Percentiles rank a stretch among this genome's conserved stretches.
Conservation (phyloP, 2,329 filamentous ascomycete genomes). For the Sporothrix schenckii region DNA sequence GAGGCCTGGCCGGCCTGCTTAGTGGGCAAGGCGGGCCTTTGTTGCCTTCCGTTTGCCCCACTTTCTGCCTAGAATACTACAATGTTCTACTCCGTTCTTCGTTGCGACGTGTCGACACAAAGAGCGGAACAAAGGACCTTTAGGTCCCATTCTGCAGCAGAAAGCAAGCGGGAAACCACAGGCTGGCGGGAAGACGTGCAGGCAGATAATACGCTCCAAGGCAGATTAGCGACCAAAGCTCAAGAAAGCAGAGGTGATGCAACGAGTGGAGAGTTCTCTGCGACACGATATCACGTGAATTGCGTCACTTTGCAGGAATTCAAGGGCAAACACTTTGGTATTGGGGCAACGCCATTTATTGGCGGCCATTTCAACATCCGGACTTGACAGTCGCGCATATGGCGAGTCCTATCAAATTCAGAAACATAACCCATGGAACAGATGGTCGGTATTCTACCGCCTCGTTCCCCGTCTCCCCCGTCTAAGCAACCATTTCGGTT, state of each 20-base stretch:
- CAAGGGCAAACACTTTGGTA: slow-evolving; percentile 28
- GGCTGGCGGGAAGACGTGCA: background rate
- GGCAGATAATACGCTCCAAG: slow-evolving; percentile 5
- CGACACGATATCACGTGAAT: background rate
- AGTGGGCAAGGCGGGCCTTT: slow-evolving; percentile 17
- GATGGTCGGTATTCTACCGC: background rate
- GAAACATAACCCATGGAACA: background rate
- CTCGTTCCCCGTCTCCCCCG: background rate
- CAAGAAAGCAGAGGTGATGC: background rate
- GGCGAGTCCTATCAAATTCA: slow-evolving; percentile 19
- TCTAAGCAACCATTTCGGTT: slow-evolving; percentile 17
- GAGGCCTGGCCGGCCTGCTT: slow-evolving; percentile 26
- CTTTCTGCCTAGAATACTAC: background rate
- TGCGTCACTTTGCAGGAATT: background rate
- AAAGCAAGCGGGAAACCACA: background rate
- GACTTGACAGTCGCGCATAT: background rate
- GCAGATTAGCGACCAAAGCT: slow-evolving; percentile 8
- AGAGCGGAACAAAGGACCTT: background rate
- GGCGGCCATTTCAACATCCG: slow-evolving; percentile 1
- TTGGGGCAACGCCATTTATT: slow-evolving; percentile 5
- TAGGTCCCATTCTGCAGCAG: background rate
- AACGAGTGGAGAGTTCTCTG: background rate
- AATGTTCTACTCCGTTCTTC: background rate
- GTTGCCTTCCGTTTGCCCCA: background rate
- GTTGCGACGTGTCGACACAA: background rate